Evolutionary conservation across 1,139 yeast genomes (phyloP), one percentile per base, ranked within the genome.

Genomic region (Protomyces arabidopsidicola): DNA sequence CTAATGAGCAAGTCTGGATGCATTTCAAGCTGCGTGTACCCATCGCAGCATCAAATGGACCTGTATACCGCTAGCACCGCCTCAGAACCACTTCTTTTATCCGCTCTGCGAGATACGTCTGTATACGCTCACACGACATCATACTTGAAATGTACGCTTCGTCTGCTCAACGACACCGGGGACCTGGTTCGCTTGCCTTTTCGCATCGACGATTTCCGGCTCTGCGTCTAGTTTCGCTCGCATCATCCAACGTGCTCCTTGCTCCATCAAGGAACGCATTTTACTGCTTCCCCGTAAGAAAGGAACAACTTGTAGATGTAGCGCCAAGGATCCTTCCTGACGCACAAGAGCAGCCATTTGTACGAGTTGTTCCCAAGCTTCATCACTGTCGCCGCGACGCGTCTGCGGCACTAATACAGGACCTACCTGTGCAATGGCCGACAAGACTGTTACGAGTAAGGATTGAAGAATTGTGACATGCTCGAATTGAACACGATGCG

Each of bases 341-440:
- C 45, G 42, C n/a, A 45, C 42, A 34, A 58, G 31, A 1, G 34
- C 38, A 14, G 62, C 52, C 42, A 58, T 16, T 14, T n/a, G 20
- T 2, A 12, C 10, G 24, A 42, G 24, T 5, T n/a, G 22, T 10
- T 18, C 22, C 48, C 48, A 42, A 2, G 48, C 24, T 20, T 42
- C 48, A 20, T 10, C 22, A 12, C 27, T 18, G 12, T 42, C 48
- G 1, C 9, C 14, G 16, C 16, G 16, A n/a, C 18, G 22, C n/a
- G 42, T 38, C 1, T 42, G 56, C 2, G 68, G 67, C 24, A 59
- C 60, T 8, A 66, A 36, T 9, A 66, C 31, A 14, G 66, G 66
- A 4, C 67, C 66, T 12, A 67, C 59, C 34, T 67, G 69, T 6
- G 65, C 22, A 22, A 56, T 53, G 45, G 68, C 69, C 9, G 66